Conservation (phyloP, 1,284 basidiomycete species). For the Fereydounia khargensis region DNA sequence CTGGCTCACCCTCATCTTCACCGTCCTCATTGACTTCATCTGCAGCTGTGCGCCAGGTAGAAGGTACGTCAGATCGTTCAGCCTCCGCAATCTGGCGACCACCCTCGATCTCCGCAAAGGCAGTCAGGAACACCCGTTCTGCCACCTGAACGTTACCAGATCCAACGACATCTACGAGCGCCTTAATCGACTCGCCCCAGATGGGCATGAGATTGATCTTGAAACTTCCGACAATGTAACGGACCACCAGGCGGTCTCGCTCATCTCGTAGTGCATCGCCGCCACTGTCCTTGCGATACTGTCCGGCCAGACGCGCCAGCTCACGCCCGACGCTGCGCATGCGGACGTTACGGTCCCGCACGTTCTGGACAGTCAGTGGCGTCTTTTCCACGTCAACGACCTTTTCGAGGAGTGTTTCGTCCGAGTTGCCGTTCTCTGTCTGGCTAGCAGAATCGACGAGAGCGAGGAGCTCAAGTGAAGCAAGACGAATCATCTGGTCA, state of each 20-base stretch:
- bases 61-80: conserved; percentile 13
- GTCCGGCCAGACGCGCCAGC: conserved; percentile 18
- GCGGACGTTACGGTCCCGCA: conserved; percentile 51
- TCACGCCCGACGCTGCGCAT: conserved; percentile 45
- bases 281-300: conserved; percentile 2
- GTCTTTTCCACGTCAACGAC: conserved; percentile 45
- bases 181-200: conserved; percentile 46
- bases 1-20: no score
- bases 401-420: conserved; percentile 7
- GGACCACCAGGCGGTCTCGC: conserved; percentile 21
- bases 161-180: conserved; percentile 39
- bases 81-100: conserved; percentile 11
- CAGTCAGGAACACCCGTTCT: conserved; percentile 11
- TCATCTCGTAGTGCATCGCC: conserved; percentile 6
- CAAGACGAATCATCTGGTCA: conserved; percentile 33
- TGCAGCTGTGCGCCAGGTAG: no score
- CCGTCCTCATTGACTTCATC: neutral
- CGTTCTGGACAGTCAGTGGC: conserved; percentile 31
- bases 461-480: conserved; percentile 37
- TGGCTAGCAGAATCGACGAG: conserved; percentile 11
- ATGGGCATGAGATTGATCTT: conserved; percentile 54
- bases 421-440: neutral
- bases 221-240: conserved; percentile 45
- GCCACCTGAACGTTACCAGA: conserved; percentile 8
- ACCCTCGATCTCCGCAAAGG: conserved; percentile 20